These are phyloP conservation scores for Taiwanofungus camphoratus DNA, from an alignment of 1,284 basidiomycete species.

Conservation along the genomic window DNA sequence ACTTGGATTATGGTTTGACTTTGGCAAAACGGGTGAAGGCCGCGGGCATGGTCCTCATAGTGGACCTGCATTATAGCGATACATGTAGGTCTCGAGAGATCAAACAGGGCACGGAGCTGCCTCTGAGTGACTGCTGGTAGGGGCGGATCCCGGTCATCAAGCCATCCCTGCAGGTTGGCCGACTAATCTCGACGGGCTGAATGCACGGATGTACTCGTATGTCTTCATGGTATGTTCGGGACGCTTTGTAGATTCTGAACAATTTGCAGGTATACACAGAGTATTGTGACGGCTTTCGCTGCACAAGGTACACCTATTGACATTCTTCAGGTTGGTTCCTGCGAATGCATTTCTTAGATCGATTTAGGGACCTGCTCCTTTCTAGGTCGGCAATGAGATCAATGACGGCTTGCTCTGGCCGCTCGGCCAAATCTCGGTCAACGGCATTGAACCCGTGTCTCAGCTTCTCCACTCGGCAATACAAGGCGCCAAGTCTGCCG, in stretches of 20 bases:
- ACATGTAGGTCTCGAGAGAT: slow-evolving; percentile 51
- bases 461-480: slow-evolving; percentile 57
- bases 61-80: slow-evolving; percentile 62
- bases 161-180: slow-evolving; percentile 56
- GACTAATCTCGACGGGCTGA: slow-evolving; percentile 41
- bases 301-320: slow-evolving; percentile 50
- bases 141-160: slow-evolving; percentile 61
- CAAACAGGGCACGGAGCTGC: no score
- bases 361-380: background rate
- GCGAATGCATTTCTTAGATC: background rate
- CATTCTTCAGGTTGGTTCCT: slow-evolving; percentile 39
- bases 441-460: slow-evolving; percentile 48
- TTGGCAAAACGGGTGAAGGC: slow-evolving; percentile 51
- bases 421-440: slow-evolving; percentile 46
- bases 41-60: slow-evolving; percentile 49
- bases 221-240: slow-evolving; percentile 8
- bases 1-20: slow-evolving; percentile 46
- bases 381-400: slow-evolving; percentile 57
- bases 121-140: slow-evolving; percentile 28
- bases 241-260: background rate
- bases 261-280: slow-evolving; percentile 42
- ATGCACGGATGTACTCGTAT: slow-evolving; percentile 50
- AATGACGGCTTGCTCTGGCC: slow-evolving; percentile 62
- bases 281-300: slow-evolving; percentile 44
- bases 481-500: slow-evolving; percentile 39